Conservation (phyloP, 2,329 filamentous ascomycete genomes). For the Fusarium ambrosium region DNA sequence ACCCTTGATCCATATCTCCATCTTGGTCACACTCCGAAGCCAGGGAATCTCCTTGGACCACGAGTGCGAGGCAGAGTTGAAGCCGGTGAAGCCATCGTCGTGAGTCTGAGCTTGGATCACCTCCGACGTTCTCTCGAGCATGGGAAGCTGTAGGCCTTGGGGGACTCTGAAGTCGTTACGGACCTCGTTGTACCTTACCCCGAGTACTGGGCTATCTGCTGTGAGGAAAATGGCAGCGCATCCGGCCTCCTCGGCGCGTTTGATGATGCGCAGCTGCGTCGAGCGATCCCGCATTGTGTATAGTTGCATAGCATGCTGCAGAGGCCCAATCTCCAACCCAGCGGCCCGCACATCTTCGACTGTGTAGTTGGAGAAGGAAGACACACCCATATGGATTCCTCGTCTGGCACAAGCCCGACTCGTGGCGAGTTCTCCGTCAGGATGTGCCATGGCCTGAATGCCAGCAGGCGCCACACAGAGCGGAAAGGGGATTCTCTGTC, state of each 20-base stretch:
- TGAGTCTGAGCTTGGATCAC: conserved; percentile 1
- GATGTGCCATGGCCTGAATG: conserved; percentile 65
- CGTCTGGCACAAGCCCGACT: conserved; percentile 57
- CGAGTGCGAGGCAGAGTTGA: conserved; percentile 49
- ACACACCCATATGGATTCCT: conserved; percentile 62
- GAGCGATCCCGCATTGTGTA: conserved; percentile 20
- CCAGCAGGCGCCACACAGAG: conserved; percentile 66
- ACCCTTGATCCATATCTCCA: conserved; percentile 65
- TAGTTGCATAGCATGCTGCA: conserved; percentile 3
- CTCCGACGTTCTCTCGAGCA: neutral
- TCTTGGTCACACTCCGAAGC: conserved; percentile 60
- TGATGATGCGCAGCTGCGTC: conserved; percentile 4
- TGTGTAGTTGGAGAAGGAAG: conserved; percentile 51
- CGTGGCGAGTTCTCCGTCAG: conserved; percentile 64
- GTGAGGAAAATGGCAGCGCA: conserved; percentile 13
- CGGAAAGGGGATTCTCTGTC: conserved; percentile 56
- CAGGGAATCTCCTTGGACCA: conserved; percentile 67
- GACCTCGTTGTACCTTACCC: conserved; percentile 8
- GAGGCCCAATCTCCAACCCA: neutral
- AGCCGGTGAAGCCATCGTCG: neutral
- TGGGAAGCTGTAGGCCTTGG: neutral
- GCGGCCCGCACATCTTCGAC: conserved; percentile 1
- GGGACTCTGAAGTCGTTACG: conserved; percentile 5
- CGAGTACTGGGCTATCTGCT: conserved; percentile 13
- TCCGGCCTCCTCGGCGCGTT: conserved; percentile 5